Conservation (phyloP, 75 land plant genomes). For the Cupressus sempervirens region DNA sequence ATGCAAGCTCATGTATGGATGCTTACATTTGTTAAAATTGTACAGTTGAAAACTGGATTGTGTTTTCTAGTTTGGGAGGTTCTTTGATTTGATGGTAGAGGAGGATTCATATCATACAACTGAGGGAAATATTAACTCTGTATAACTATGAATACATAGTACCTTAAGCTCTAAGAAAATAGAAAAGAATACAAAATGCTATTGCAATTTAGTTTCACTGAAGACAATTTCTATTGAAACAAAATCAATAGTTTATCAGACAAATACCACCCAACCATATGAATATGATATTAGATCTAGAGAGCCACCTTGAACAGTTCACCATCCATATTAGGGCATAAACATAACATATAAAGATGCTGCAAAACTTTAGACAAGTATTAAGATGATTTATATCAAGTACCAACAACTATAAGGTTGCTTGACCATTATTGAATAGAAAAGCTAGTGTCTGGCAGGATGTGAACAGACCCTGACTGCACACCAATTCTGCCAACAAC, state of each 20-base stretch:
- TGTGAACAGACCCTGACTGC: too few relatives aligned
- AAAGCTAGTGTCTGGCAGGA: too few relatives aligned
- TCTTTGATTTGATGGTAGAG: background rate
- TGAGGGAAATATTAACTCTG: background rate
- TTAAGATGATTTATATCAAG: too few relatives aligned
- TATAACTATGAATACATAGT: background rate
- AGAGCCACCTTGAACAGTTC: background rate
- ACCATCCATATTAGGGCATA: background rate
- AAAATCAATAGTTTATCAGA: background rate
- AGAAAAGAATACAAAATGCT: background rate
- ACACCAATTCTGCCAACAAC: background rate
- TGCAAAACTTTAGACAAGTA: background rate
- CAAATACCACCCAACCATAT: background rate
- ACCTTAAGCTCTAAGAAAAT: background rate
- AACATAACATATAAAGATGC: background rate
- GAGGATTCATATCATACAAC: background rate
- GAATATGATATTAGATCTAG: too few relatives aligned
- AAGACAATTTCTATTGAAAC: background rate
- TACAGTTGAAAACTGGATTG: background rate
- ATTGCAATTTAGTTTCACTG: background rate
- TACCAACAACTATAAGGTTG: too few relatives aligned
- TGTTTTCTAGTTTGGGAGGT: background rate
- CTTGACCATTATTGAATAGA: too few relatives aligned
- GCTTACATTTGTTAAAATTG: background rate
- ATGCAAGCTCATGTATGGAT: background rate